Evolutionary conservation across 2,329 filamentous ascomycete genomes (phyloP), one percentile per base, ranked within the genome.

Genomic region (Aspergillus candidus): DNA sequence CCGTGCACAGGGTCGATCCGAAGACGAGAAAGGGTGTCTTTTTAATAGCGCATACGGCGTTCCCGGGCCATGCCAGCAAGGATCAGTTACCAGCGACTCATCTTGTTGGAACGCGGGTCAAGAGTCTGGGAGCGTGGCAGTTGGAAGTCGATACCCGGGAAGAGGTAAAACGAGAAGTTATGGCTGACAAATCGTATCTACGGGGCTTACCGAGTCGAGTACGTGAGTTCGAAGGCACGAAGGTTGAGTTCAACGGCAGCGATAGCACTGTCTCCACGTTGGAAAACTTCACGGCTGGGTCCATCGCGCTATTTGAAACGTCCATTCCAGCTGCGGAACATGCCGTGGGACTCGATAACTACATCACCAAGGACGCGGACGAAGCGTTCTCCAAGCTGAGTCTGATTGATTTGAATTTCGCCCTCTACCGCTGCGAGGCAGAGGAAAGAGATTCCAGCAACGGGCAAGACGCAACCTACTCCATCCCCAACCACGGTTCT

Each of bases 41-140:
- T 67, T 72, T 97, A 37, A 90, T 98, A 55, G 91, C 94, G 0
- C 93, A 97, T 58, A 97, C 93, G 4, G 93, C 94, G 1, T 98
- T 91, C 68, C 88, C 90, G 1, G 90, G 89, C 1, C 91, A 90
- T 57, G 86, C 88, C 15, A 86, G 86, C 1, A 90, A 93, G 56
- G 88, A 85, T 13, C 79, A 81, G 4, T 83, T 97, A 59, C 83
- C 78, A 38, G 81, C 91, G 1, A 87, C 94, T 8, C 80, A 84
- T 54, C 78, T 98, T 34, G 79, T 78, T 12, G 90, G 91, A 7
- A 96, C 91, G 6, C 86, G 86, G 58, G 93, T 84, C 12, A 87
- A 86, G 49, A 81, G 89, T 50, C 74, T 98, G 27, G 91, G 93
- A 30, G 89, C 87, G 57, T 98, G 91, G 91, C 86, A 82, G 66